Evolutionary conservation across 2,329 filamentous ascomycete genomes (phyloP), one percentile per base, ranked within the genome.

Genomic region (Thyridium curvatum): DNA sequence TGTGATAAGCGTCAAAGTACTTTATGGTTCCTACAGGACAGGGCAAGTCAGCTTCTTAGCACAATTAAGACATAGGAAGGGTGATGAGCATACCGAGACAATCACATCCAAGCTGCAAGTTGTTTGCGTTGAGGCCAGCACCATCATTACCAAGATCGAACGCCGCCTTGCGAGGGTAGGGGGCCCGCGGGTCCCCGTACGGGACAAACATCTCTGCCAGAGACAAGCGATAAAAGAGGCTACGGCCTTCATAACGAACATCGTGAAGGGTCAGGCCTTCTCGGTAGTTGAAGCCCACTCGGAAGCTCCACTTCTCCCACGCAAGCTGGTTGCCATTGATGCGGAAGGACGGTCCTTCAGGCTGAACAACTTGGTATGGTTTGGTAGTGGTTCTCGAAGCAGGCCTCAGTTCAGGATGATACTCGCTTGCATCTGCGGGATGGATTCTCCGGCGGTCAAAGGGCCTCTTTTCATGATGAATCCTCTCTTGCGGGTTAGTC

Each of bases 111-210:
- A 86, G 67, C 13, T 69, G 65, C 3, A 88, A 68, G 44, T 84
- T 84, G 56, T 87, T 87, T 13, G 79, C 77, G 35, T 71, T 77
- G 35, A 76, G 71, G 2, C 83, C 83, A 17, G 78, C 75, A 5
- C 82, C 82, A 9, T 73, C 78, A 42, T 86, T 81, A 8, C 83
- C 83, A 43, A 86, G 75, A 48, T 86, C 82, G 49, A 87, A 86
- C 1, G 82, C 82, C 38, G 81, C 77, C 54, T 87, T 86, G 32
- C 81, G 71, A 38, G 82, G 78, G 53, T 76, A 85, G 0, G 81
- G 82, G 1, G 69, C 62, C 2, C 82, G 71, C 1, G 77, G 77
- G 48, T 86, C 82, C 3, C 67, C 79, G 46, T 86, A 86, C 12
- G 45, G 45, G 0, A 84, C 79, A 2, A 75, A 75, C 75, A 87